Conservation (phyloP, 805 yeast species). For the Lachancea waltii region DNA sequence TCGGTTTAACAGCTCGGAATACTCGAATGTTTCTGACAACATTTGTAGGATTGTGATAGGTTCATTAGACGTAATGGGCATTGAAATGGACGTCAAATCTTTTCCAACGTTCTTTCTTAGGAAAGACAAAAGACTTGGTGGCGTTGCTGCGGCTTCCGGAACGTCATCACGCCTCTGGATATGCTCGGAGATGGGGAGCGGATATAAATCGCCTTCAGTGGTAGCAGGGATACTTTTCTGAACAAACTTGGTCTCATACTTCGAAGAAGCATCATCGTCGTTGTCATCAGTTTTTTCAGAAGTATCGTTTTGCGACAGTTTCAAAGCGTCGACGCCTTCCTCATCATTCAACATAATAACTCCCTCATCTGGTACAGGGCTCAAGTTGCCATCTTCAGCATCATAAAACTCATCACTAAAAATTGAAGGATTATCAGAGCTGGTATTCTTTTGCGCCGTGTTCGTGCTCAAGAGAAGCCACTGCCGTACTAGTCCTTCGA, state of each 20-base stretch:
- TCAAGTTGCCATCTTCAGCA: slow-evolving; percentile 51
- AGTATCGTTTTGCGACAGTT: slow-evolving; percentile 2
- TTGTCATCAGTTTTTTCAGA: slow-evolving; percentile 2
- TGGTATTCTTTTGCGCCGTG: slow-evolving; percentile 1
- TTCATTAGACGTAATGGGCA: slow-evolving; percentile 94
- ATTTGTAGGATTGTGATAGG: slow-evolving; percentile 80
- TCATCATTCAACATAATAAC: slow-evolving; percentile 50
- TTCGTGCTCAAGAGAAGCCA: slow-evolving; percentile 5
- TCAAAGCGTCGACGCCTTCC: slow-evolving; percentile 13
- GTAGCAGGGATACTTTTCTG: slow-evolving; percentile 5
- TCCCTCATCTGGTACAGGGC: slow-evolving; percentile 29
- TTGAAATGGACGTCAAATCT: slow-evolving; percentile 74
- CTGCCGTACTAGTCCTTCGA: slow-evolving; percentile 19
- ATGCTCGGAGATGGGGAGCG: slow-evolving; percentile 46
- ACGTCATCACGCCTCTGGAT: slow-evolving; percentile 55
- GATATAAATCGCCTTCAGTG: slow-evolving; percentile 44
- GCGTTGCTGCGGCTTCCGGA: slow-evolving; percentile 51
- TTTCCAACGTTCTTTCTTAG: slow-evolving; percentile 89
- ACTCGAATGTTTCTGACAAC: slow-evolving; percentile 75
- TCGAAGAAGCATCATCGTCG: slow-evolving; percentile 8
- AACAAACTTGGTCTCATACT: slow-evolving; percentile 5
- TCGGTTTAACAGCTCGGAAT: slow-evolving; percentile 55
- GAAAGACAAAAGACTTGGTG: slow-evolving; percentile 76
- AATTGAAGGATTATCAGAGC: slow-evolving; percentile 12
- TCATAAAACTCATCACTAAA: slow-evolving; percentile 53